A percentile compares a stretch with the other conserved stretches of the same genome.
These are phyloP conservation scores for Osmozyma mogii DNA, from an alignment of 805 yeast species.

Conservation along the genomic window DNA sequence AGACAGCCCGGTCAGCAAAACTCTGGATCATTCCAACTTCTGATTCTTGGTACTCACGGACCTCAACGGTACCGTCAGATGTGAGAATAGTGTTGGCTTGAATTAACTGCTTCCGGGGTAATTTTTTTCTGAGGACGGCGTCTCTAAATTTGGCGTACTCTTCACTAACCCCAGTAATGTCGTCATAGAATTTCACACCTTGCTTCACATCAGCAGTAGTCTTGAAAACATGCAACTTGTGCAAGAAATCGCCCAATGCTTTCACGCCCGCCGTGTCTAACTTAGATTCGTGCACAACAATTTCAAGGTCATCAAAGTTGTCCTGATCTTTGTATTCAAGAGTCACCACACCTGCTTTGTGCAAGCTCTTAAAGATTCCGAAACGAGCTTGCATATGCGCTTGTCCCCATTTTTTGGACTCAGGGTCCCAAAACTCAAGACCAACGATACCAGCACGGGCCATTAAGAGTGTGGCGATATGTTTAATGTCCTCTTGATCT, in stretches of 20 bases:
- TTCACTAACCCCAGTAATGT: conserved; percentile 59
- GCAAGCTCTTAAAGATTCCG: conserved; percentile 70
- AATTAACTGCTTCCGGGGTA: conserved; percentile 77
- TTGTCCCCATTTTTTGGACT: conserved; percentile 81
- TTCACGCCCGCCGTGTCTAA: conserved; percentile 64
- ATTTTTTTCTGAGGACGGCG: conserved; percentile 58
- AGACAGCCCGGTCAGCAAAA: conserved; percentile 46
- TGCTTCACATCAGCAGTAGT: conserved; percentile 62
- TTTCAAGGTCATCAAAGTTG: conserved; percentile 49
- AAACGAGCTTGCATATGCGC: conserved; percentile 92
- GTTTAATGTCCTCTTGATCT: conserved; percentile 57
- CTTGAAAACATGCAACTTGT: conserved; percentile 70
- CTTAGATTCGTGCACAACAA: conserved; percentile 52
- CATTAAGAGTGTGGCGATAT: conserved; percentile 71
- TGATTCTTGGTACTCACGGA: conserved; percentile 70
- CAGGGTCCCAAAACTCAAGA: conserved; percentile 83
- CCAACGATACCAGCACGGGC: conserved; percentile 81
- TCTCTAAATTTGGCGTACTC: conserved; percentile 62
- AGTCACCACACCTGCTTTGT: conserved; percentile 58
- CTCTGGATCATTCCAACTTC: conserved; percentile 74
- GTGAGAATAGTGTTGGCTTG: conserved; percentile 65
- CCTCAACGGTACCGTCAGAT: conserved; percentile 36
- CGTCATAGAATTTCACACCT: conserved; percentile 58
- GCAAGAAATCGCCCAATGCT: conserved; percentile 64
- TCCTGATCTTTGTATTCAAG: conserved; percentile 41